Conservation (phyloP, 2,329 filamentous ascomycete genomes). For the Bisporella sp. region DNA sequence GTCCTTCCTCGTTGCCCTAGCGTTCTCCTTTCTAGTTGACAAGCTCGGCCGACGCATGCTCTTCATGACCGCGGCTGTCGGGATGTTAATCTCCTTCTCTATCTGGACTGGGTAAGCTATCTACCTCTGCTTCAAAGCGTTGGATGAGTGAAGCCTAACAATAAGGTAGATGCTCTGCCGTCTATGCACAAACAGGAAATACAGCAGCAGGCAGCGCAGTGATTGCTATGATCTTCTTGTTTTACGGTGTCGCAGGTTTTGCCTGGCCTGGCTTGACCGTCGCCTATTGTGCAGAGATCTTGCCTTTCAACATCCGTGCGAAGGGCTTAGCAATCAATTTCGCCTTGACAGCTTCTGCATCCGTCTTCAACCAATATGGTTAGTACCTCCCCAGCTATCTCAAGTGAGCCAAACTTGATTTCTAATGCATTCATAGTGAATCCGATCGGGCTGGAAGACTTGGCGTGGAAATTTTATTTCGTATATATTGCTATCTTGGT, state of each 20-base stretch:
- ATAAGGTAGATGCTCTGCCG: conserved; percentile 1
- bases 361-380: conserved; percentile 17
- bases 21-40: conserved; percentile 25
- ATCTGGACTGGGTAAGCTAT: conserved; percentile 18
- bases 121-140: no score
- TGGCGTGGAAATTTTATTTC: conserved; percentile 33
- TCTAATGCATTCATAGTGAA: conserved; percentile 8
- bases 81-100: conserved; percentile 23
- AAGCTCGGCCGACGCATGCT: conserved; percentile 23
- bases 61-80: conserved; percentile 23
- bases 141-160: no score
- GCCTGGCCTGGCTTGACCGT: conserved; percentile 16
- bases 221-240: conserved; percentile 30
- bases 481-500: conserved; percentile 26
- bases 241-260: conserved; percentile 26
- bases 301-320: conserved; percentile 16
- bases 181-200: conserved; percentile 10
- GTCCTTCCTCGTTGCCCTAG: conserved; percentile 20
- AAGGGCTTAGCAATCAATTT: conserved; percentile 16
- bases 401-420: background rate
- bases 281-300: conserved; percentile 15
- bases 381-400: background rate
- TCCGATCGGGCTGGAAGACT: conserved; percentile 12
- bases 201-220: conserved; percentile 23
- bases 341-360: conserved; percentile 15